These are phyloP conservation scores for Serendipita sp. DNA, from an alignment of 768 basidiomycete genomes.

Conservation along the genomic window DNA sequence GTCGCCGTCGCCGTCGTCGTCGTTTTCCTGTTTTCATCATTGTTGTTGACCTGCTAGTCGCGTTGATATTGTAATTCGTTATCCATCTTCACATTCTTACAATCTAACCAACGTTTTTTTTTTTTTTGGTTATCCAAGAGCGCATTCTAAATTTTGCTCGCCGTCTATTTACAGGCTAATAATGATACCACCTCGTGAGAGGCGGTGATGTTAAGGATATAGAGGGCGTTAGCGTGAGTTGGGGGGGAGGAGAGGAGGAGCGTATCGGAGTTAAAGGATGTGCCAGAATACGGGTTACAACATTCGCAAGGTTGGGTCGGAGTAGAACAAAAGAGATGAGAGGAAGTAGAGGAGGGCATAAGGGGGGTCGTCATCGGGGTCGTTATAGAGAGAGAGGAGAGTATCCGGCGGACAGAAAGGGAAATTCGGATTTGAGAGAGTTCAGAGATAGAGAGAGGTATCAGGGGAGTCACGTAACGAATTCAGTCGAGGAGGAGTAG, in stretches of 20 bases:
- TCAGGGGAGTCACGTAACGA: neutral
- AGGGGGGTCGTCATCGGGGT: neutral
- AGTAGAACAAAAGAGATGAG: neutral
- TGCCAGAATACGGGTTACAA: neutral
- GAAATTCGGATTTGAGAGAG: neutral
- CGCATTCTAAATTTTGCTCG: too few species aligned
- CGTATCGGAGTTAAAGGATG: neutral
- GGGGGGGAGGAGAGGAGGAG: neutral
- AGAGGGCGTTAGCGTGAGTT: neutral
- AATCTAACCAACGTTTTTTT: too few species aligned
- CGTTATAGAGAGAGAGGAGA: neutral
- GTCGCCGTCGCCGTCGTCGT: neutral
- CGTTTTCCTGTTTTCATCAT: neutral
- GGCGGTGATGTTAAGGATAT: neutral
- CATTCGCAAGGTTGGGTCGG: neutral
- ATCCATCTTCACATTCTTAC: too few species aligned
- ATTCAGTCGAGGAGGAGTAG: too few species aligned
- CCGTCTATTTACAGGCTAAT: too few species aligned
- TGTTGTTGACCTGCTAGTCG: neutral
- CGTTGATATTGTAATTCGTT: neutral
- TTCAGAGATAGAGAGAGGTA: neutral
- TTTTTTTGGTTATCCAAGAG: too few species aligned
- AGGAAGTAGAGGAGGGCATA: neutral
- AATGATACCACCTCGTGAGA: neutral
- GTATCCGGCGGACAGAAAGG: neutral